Evolutionary conservation across 2,329 filamentous ascomycete species (phyloP).

Genomic region (Diaporthe ilicicola): DNA sequence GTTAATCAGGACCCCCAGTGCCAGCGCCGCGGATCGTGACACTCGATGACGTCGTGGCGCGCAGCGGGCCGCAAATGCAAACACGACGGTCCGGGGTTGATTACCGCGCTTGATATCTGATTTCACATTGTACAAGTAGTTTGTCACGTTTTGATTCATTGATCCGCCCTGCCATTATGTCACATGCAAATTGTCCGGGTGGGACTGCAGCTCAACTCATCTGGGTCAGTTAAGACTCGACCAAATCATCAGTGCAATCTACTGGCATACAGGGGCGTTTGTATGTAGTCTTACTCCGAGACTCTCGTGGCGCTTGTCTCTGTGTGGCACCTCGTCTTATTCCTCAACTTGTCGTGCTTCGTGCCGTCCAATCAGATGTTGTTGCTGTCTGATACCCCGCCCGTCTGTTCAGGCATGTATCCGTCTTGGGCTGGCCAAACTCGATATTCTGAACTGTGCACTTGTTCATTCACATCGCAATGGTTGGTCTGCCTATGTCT

Average conservation of each 20-base stretch:
- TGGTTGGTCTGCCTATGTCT: not conserved
- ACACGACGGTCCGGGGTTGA: not conserved
- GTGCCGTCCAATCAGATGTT: not conserved
- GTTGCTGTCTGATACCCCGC: not conserved
- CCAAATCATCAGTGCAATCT: not conserved
- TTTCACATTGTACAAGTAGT: not conserved
- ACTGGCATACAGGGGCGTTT: too few species aligned
- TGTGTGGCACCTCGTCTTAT: too few species aligned
- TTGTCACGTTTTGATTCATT: not conserved
- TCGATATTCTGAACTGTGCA: too few species aligned
- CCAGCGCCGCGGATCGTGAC: constrained; percentile 5
- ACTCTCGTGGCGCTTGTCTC: too few species aligned
- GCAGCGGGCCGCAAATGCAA: constrained; percentile 7
- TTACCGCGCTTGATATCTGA: not conserved
- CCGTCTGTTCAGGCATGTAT: not conserved
- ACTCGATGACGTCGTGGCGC: constrained; percentile 32
- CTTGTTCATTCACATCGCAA: too few species aligned
- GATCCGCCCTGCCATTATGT: not conserved
- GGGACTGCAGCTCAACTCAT: not conserved
- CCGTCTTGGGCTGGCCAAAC: too few species aligned
- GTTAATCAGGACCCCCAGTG: not conserved
- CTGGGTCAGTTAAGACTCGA: not conserved
- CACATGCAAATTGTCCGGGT: not conserved
- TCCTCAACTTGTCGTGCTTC: not conserved
- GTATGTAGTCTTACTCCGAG: not conserved